These are phyloP conservation scores for Jacaranda copaia DNA, from an alignment of 257 asterid genomes.

Conservation along the genomic window DNA sequence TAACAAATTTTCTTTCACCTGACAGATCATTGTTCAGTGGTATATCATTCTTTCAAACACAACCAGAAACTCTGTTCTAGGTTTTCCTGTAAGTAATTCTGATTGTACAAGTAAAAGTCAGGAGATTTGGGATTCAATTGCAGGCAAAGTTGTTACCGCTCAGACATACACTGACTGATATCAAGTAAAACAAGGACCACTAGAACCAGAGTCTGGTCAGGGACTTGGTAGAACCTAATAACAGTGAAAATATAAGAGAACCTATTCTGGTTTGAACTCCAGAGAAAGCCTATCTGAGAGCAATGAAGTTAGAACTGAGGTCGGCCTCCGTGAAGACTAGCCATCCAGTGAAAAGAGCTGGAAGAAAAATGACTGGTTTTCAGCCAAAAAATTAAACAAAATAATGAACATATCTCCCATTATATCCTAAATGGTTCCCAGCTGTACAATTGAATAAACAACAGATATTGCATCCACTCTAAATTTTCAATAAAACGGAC, in stretches of 20 bases:
- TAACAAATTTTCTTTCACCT: conserved; percentile 14
- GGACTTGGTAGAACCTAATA: neutral
- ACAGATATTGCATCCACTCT: neutral
- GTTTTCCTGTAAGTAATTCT: neutral
- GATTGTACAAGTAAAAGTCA: neutral
- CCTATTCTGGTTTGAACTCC: too few relatives aligned
- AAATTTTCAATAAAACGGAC: neutral
- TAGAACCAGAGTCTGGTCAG: neutral
- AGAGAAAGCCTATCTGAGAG: too few relatives aligned
- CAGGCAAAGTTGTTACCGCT: neutral
- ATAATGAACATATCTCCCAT: neutral
- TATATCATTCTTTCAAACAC: neutral
- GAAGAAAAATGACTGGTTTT: conserved; percentile 3
- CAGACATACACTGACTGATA: neutral
- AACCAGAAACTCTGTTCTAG: neutral
- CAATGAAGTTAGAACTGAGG: too few relatives aligned
- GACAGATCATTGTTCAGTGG: neutral
- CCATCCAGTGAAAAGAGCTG: neutral
- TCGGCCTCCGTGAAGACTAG: too few relatives aligned
- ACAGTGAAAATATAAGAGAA: neutral
- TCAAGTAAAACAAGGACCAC: conserved; percentile 10
- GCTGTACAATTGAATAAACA: neutral
- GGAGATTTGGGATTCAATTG: neutral
- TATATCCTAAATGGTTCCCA: neutral
- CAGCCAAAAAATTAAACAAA: neutral